Evolutionary conservation across 2,329 filamentous ascomycete genomes (phyloP).

Genomic region (Tympanopsis confertula): DNA sequence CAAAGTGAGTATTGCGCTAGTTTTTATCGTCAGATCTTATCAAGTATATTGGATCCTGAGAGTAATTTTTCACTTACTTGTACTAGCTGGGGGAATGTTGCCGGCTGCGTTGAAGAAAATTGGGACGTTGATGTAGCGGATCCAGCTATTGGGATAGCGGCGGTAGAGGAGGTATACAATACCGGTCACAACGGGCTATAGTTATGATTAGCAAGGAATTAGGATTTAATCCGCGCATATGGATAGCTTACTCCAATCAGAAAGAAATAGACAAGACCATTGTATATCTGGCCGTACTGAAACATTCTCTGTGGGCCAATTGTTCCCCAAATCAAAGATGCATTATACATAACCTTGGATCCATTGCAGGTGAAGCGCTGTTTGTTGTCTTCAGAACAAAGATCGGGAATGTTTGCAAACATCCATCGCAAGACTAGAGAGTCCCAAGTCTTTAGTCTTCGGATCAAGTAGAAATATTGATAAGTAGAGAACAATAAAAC

Average conservation of each 20-base stretch:
- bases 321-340: slow-evolving; percentile 18
- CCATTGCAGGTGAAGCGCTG: slow-evolving; percentile 18
- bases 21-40: too few species aligned
- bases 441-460: background rate
- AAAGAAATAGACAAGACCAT: slow-evolving; percentile 17
- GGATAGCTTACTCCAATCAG: slow-evolving; percentile 12
- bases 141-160: slow-evolving; percentile 15
- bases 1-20: slow-evolving; percentile 14
- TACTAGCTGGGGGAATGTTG: slow-evolving; percentile 18
- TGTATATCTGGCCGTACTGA: slow-evolving; percentile 15
- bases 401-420: slow-evolving; percentile 14
- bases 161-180: slow-evolving; percentile 15
- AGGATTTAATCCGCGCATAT: background rate
- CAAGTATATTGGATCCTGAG: background rate
- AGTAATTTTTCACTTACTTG: slow-evolving; percentile 8
- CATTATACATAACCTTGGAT: slow-evolving; percentile 18
- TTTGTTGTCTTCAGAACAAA: slow-evolving; percentile 15
- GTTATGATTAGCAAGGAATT: background rate
- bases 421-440: slow-evolving; percentile 10
- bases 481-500: background rate
- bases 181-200: slow-evolving; percentile 13
- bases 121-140: slow-evolving; percentile 18
- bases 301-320: slow-evolving; percentile 19
- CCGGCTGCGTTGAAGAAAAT: slow-evolving; percentile 19
- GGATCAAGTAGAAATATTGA: background rate